These are phyloP conservation scores for Spinacia oleracea DNA, from an alignment of 179 eudicot genomes.

Conservation along the genomic window DNA sequence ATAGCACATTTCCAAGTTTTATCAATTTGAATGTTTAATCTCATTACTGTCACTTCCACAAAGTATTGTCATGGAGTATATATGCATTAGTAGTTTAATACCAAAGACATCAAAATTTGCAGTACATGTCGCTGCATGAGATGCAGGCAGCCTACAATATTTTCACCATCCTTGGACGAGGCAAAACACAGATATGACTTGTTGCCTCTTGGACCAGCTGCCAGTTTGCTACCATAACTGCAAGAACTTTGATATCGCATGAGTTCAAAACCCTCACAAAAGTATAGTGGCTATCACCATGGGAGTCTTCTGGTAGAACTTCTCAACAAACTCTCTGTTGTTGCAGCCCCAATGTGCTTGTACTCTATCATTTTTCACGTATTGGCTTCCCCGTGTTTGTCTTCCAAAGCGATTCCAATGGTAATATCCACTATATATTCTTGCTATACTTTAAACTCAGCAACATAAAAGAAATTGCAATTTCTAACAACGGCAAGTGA, in stretches of 20 bases:
- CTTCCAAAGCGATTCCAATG: conserved; percentile 14
- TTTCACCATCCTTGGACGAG: conserved; percentile 15
- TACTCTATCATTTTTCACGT: background rate
- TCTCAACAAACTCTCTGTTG: background rate
- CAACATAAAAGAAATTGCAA: conserved; percentile 1
- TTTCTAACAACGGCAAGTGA: background rate
- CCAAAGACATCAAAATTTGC: background rate
- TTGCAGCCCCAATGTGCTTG: background rate
- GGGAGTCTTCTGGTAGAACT: background rate
- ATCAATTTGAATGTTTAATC: background rate
- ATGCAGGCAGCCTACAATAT: background rate
- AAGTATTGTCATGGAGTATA: background rate
- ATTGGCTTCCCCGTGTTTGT: background rate
- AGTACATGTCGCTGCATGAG: background rate
- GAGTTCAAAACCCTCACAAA: conserved; percentile 2
- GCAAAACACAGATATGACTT: background rate
- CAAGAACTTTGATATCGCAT: background rate
- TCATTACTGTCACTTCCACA: background rate
- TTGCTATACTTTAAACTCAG: conserved; percentile 8
- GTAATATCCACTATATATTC: conserved; percentile 11
- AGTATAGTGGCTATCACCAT: background rate
- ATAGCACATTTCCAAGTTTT: background rate
- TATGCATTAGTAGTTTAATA: background rate
- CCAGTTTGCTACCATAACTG: background rate
- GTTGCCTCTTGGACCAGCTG: conserved; percentile 1